Base-by-base conservation (phyloP, 2,329 filamentous ascomycete species). In the Colletotrichum kahawae region DNA sequence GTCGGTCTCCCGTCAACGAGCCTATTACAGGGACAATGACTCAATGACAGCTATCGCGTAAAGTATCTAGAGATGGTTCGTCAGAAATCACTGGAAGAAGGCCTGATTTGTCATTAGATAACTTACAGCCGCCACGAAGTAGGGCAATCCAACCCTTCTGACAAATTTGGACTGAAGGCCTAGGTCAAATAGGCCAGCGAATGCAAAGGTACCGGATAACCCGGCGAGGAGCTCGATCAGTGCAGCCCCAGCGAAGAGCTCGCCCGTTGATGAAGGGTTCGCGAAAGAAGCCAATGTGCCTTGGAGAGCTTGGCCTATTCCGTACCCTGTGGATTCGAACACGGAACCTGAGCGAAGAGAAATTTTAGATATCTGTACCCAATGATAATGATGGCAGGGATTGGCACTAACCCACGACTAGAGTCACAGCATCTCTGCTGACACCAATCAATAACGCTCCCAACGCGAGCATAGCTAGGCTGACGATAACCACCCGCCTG, bases 121-220 rank as follows among this genome's bases (percentile, higher is more conserved):
- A 67, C 65, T 27, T 38, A 59, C 66, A 5, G 51, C 66, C 3
- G 51, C 66, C 7, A 68, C 21, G 6, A 68, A 68, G 34, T 68
- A 68, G 21, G 66, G 66, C 1, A 68, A n/a, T 9, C 66, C 66
- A 7, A 68, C 57, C 1, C 21, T 34, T 13, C 33, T 16, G 16
- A 24, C 7, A 24, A 68, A 29, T 10, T 7, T 68, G 6, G 24
- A 59, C 16, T 43, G 10, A 3, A 68, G 27, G 2, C 66, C 51
- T 1, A 68, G 51, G 34, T 68, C 66, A 31, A 68, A 68, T 34
- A 68, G 43, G 6, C 66, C 66, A 18, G 66, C 66, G 21, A 68
- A 68, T 4, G 51, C 66, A 29, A 68, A 68, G 18, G 27, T 68
- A 5, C 66, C 66, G 4, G 66, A 68, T 34, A 59, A 14, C 7